Evolutionary conservation across 441 rosid genomes (phyloP), one percentile per base, ranked within the genome.

Genomic region (Pelargonium citronellum): DNA sequence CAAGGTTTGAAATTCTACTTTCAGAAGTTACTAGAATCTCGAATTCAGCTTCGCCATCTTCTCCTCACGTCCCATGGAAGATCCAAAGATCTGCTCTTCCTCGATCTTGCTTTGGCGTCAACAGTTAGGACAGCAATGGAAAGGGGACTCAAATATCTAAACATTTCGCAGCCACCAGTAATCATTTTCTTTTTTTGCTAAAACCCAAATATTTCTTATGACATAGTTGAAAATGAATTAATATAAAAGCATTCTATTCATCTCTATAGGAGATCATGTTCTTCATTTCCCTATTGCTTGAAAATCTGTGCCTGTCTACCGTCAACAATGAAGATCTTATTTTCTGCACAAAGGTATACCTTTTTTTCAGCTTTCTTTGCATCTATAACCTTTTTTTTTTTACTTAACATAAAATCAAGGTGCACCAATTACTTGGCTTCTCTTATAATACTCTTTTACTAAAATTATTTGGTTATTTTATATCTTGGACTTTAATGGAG

Each of bases 271-370:
- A 86, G 77, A 74, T 86, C 71, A 72, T 86, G 77, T 83, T 67
- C 82, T 80, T 83, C 81, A 81, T 91, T 69, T 74, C 85, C 64
- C 69, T 89, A 75, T 81, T 83, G 79, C 90, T 89, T 71, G 94
- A 91, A 80, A 89, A 85, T 78, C 73, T 91, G 67, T 82, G 87
- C 72, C 85, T 89, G 66, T 89, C 93, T 68, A 77, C 86, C 27
- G 85, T 82, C 76, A 79, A 89, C 80, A 91, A 87, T 64, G 91
- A 87, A 81, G 93, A 88, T 77, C 73, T 89, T 62, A 81, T 89
- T 72, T 87, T 71, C 82, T 87, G 95, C 77, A 80, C 81, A 68
- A 91, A 87, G 88, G 95, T 82, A 82, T 66, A 12, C 64, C 74
- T 61, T 64, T 69, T 70, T 57, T 62, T 27, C 41, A 74, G 76